Percentiles rank a stretch among this genome's conserved stretches.
Conservation (phyloP, 129 eudicot species). For the Flaveria ramosissima region DNA sequence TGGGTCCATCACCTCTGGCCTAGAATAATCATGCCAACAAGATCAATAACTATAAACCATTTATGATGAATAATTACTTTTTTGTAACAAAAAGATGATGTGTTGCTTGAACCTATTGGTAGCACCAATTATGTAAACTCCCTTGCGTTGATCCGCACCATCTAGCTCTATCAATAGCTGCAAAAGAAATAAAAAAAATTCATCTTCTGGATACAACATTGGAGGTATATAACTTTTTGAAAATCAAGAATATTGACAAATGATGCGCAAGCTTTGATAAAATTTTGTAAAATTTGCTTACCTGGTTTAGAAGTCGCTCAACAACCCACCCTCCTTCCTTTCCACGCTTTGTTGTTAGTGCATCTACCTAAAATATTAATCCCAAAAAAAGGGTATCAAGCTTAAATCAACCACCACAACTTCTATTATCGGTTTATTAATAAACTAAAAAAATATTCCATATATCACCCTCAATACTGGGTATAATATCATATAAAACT, state of each 20-base stretch:
- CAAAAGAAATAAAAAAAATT: slow-evolving; percentile 17
- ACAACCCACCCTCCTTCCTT: slow-evolving; percentile 95
- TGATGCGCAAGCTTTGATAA: background rate
- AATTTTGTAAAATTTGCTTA: slow-evolving; percentile 22
- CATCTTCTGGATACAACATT: background rate
- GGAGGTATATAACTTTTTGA: background rate
- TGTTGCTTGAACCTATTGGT: slow-evolving; percentile 69
- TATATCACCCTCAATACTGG: background rate
- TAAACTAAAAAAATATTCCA: background rate
- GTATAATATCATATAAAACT: background rate
- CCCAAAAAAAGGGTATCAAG: slow-evolving; percentile 8
- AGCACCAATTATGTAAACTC: slow-evolving; percentile 92
- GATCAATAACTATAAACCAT: background rate
- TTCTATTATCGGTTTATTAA: slow-evolving; percentile 1
- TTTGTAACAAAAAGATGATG: background rate
- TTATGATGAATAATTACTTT: background rate
- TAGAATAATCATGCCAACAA: slow-evolving; percentile 30
- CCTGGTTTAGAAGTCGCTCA: slow-evolving; percentile 82
- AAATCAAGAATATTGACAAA: background rate
- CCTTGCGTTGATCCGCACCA: slow-evolving; percentile 78
- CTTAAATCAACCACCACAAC: background rate
- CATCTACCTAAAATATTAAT: slow-evolving; percentile 64
- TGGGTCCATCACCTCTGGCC: slow-evolving; percentile 77
- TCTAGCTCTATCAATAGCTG: slow-evolving; percentile 89
- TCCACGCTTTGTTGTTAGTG: slow-evolving; percentile 83